Conservation (phyloP, 1,284 basidiomycete genomes). For the Rhodotorula sp. region DNA sequence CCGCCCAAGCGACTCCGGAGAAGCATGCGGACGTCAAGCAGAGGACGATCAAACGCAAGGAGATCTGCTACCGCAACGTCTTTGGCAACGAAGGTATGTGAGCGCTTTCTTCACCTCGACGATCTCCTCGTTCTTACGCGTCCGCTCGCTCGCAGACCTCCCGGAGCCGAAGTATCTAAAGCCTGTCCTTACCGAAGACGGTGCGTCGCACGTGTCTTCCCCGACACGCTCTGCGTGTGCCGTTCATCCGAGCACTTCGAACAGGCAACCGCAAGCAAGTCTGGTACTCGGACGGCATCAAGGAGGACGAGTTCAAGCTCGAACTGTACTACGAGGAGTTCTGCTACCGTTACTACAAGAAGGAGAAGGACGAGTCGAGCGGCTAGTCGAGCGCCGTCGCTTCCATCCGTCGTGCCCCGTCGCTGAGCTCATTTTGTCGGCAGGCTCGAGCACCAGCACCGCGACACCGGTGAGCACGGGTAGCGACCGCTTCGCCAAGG, state of each 20-base stretch:
- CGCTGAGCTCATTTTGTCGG: too few relatives aligned
- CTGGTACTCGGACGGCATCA: not conserved
- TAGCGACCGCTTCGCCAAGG: too few relatives aligned
- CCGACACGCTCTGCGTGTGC: too few relatives aligned
- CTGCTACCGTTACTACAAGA: not conserved
- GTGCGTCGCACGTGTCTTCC: too few relatives aligned
- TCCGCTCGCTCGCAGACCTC: not conserved
- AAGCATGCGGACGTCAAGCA: not conserved
- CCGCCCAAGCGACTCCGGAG: too few relatives aligned
- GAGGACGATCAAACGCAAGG: slow-evolving; percentile 1
- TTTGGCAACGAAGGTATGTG: slow-evolving; percentile 7
- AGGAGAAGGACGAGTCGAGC: not conserved
- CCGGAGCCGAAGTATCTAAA: slow-evolving; percentile 4
- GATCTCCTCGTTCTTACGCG: too few relatives aligned
- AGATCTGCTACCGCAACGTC: slow-evolving; percentile 16
- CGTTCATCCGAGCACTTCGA: too few relatives aligned
- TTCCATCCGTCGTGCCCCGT: too few relatives aligned
- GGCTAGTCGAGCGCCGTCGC: not conserved
- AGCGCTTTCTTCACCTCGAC: not conserved
- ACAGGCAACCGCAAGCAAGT: not conserved
- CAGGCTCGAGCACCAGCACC: too few relatives aligned
- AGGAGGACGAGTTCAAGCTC: not conserved
- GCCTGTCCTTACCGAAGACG: slow-evolving; percentile 3
- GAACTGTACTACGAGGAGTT: not conserved
- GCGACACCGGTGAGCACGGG: too few relatives aligned